These are phyloP conservation scores for Globisporangium megalacanthum DNA, from an alignment of 352 stramenopile species.

Conservation along the genomic window DNA sequence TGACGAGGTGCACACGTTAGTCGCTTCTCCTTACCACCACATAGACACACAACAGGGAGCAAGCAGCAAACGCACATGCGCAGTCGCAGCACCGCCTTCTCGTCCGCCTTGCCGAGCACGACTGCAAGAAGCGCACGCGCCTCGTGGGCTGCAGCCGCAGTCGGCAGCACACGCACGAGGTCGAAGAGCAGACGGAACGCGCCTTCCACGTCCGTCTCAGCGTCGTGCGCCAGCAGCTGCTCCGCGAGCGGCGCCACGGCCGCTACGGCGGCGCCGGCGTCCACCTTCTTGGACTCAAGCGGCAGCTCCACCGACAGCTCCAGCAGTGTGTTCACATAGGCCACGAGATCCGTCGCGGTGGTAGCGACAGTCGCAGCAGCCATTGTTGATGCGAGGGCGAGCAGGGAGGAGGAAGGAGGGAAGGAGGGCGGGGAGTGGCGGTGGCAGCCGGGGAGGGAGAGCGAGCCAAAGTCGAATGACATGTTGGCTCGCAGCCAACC, in stretches of 20 bases:
- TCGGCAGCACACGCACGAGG: conserved; percentile 32
- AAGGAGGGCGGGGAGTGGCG: background rate
- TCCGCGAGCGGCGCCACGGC: conserved; percentile 43
- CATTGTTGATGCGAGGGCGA: background rate
- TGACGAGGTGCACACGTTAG: background rate
- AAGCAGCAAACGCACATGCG: conserved; percentile 40
- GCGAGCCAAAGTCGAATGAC: background rate
- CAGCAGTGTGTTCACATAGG: conserved; percentile 79
- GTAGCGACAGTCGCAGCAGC: conserved; percentile 1
- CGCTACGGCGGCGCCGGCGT: conserved; percentile 38
- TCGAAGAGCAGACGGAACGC: conserved; percentile 65
- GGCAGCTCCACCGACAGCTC: conserved; percentile 45
- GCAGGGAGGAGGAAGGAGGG: background rate
- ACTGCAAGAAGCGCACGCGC: conserved; percentile 40
- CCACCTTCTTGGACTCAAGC: conserved; percentile 60
- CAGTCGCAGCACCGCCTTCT: conserved; percentile 62
- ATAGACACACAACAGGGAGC: conserved; percentile 2
- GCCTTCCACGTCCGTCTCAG: conserved; percentile 77
- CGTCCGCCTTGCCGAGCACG: conserved; percentile 38
- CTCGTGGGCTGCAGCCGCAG: conserved; percentile 25
- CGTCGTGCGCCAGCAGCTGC: conserved; percentile 56
- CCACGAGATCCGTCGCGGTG: conserved; percentile 51
- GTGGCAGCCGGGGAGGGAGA: background rate
- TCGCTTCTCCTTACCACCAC: background rate
- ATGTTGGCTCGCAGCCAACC: background rate